A percentile compares a stretch with the other conserved stretches of the same genome.
phyloP scores from a whole-genome alignment of 192 early-diverging fungal species.

The Coemansia guatemalensis region DNA sequence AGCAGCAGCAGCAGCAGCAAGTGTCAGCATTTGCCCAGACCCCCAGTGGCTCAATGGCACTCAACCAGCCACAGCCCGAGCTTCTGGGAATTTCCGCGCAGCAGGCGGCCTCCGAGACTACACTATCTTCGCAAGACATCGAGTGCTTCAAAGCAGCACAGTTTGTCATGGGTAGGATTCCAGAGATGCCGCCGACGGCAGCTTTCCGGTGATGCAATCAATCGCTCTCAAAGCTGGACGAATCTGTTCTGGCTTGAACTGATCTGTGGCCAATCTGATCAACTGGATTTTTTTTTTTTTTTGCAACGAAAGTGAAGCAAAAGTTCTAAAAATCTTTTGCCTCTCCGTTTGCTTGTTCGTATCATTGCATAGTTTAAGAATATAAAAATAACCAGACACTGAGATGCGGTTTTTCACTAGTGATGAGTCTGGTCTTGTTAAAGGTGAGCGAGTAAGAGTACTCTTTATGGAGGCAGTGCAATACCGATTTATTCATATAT shows the following conservation, averaged over 20 bases:
- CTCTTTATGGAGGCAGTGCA: background rate
- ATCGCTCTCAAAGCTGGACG: background rate
- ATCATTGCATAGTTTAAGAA: background rate
- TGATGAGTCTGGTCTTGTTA: constrained; percentile 55
- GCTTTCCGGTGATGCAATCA: constrained; percentile 7
- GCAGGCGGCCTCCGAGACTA: constrained; percentile 11
- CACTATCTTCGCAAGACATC: constrained; percentile 31
- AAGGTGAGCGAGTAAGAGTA: constrained; percentile 12
- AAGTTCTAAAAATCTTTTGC: constrained; percentile 12
- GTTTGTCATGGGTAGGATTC: constrained; percentile 31
- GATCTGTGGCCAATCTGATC: constrained; percentile 10
- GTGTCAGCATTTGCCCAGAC: constrained; percentile 2
- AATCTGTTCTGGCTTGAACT: background rate
- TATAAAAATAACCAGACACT: background rate
- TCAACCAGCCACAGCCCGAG: background rate
- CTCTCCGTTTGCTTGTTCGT: background rate
- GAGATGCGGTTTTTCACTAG: constrained; percentile 56
- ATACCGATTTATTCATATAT: background rate
- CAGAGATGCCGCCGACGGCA: constrained; percentile 33
- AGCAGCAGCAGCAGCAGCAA: background rate
- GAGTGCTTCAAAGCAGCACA: constrained; percentile 17
- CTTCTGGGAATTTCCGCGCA: background rate
- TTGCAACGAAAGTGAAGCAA: background rate
- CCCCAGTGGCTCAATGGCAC: background rate
- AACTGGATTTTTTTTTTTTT: constrained; percentile 12